phyloP scores from a whole-genome alignment of 139 green algal species.

The Chlamydomonas applanata region DNA sequence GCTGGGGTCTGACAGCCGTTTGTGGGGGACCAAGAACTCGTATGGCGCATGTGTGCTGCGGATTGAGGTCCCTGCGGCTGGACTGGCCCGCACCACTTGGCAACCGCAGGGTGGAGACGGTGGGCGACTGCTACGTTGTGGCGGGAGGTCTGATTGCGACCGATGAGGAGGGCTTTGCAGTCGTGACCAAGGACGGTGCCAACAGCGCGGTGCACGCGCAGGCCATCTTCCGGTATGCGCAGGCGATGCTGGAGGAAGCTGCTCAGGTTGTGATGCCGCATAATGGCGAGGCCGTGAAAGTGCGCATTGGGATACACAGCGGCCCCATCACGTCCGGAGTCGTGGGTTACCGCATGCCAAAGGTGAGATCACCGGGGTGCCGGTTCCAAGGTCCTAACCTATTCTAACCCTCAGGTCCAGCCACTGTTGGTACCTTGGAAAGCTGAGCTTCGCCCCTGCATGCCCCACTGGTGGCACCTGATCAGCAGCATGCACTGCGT shows the following conservation, averaged over 20 bases:
- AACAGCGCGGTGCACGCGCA: not conserved
- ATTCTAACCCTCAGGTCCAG: not conserved
- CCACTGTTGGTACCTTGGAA: not conserved
- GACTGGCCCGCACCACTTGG: too few relatives aligned
- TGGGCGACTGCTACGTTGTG: constrained; percentile 53
- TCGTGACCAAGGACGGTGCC: not conserved
- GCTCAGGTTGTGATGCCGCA: not conserved
- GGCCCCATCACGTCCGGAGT: constrained; percentile 22
- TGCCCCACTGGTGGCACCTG: too few relatives aligned
- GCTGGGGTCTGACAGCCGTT: too few relatives aligned
- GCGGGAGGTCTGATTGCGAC: constrained; percentile 32
- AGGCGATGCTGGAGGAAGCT: constrained; percentile 24
- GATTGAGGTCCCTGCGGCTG: too few relatives aligned
- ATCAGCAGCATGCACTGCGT: not conserved
- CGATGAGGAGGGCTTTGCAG: constrained; percentile 16
- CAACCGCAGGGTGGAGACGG: constrained; percentile 41
- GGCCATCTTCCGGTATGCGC: constrained; percentile 8
- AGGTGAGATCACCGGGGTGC: too few relatives aligned
- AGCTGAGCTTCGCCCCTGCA: too few relatives aligned
- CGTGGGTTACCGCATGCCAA: constrained; percentile 23
- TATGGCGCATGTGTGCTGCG: too few relatives aligned
- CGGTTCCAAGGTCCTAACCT: not conserved
- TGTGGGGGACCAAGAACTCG: too few relatives aligned
- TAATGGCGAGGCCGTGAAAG: constrained; percentile 10
- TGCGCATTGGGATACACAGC: constrained; percentile 41